Base-by-base conservation (phyloP, 1,284 basidiomycete species). In the Stygiomarasmius scandens region DNA sequence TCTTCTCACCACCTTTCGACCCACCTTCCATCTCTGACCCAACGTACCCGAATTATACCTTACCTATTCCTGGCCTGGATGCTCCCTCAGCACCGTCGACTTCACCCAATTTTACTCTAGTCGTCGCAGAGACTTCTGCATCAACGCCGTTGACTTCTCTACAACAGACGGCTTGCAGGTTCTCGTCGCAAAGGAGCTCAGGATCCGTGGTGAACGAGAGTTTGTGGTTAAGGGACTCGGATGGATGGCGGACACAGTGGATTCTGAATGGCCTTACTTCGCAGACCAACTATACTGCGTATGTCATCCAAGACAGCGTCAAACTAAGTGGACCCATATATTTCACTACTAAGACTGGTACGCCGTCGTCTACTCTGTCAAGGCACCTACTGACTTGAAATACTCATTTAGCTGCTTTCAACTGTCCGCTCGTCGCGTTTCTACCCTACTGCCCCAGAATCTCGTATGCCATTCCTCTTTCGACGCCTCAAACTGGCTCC, bases 41-140 rank as follows among this genome's bases (percentile, higher is more conserved):
- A 0, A 72, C 73, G 11, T 95, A 84, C 66, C 93, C 93, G 8
- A 93, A 94, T 66, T 95, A 93, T 69, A 90, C 89, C 0, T 80
- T 95, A 0, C 86, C 89, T 1, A 63, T 75, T 0, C 83, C 86
- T 0, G 84, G 87, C 63, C 65, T 82, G 12, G 72, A 81, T 0
- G 64, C 77, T n/a, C 80, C 83, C 0, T 51, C 72, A 0, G 67
- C 69, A 1, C 76, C 79, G 1, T 65, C 79, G 0, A 66, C 74
- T 2, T 63, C 75, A 0, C 75, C 77, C 1, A 84, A 88, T 64
- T 77, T 79, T 58, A 82, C 85, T 2, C 71, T 91, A 6, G 65
- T 87, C 34, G 58, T 90, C 41, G 73, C 81, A 2, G 77, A 79
- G 0, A 82, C 84, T 0, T 61, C 72, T 25, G 66, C 74, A 5